phyloP scores from a whole-genome alignment of 164 flowering plant species.

The Platanus orientalis region DNA sequence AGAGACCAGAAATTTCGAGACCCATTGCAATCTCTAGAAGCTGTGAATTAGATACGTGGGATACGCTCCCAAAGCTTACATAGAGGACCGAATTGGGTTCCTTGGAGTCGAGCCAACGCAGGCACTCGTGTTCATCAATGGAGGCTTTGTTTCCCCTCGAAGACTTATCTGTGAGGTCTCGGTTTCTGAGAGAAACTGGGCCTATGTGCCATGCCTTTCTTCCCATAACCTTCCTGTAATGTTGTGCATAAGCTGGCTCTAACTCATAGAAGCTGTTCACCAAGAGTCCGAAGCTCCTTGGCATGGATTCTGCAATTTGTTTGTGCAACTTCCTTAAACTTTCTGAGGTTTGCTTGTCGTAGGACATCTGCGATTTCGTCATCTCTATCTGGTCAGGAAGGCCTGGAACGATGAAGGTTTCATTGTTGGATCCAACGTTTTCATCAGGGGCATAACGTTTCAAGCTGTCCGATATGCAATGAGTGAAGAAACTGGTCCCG shows the following conservation, averaged over 20 bases:
- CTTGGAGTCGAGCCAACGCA: too few species aligned
- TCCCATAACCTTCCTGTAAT: constrained; percentile 16
- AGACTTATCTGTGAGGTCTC: constrained; percentile 9
- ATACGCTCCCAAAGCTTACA: too few species aligned
- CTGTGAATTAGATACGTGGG: background rate
- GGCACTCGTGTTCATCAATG: constrained; percentile 8
- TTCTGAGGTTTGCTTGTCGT: too few species aligned
- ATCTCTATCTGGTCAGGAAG: too few species aligned
- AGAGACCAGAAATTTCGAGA: constrained; percentile 14
- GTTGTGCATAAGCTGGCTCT: constrained; percentile 22
- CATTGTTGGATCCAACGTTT: constrained; percentile 6
- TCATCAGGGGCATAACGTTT: constrained; percentile 8
- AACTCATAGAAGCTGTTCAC: constrained; percentile 31
- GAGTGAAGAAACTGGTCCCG: too few species aligned
- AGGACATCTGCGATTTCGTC: constrained; percentile 16
- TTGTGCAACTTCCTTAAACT: background rate
- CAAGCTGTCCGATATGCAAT: constrained; percentile 1
- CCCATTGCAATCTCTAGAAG: too few species aligned
- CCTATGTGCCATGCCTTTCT: constrained; percentile 36
- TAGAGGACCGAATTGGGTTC: constrained; percentile 21
- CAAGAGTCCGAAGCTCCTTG: constrained; percentile 22
- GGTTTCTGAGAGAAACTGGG: constrained; percentile 26
- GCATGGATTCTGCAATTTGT: background rate
- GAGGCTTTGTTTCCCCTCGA: constrained; percentile 30
- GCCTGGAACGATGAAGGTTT: constrained; percentile 20